phyloP scores from a whole-genome alignment of 176 grass and related monocot species.

The Metroxylon sagu region DNA sequence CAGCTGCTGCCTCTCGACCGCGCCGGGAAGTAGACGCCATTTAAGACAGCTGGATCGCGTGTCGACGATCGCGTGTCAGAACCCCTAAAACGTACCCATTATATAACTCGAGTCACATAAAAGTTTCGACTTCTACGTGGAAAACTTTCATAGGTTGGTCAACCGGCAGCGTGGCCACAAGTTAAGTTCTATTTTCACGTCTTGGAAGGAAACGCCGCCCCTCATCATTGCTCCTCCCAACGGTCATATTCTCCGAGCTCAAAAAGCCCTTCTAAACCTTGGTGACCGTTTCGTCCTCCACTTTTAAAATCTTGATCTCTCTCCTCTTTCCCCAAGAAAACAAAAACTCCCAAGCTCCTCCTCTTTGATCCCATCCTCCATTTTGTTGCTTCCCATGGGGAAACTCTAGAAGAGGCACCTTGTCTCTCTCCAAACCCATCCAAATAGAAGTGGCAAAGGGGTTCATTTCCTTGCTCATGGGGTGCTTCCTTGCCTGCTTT shows the following conservation, averaged over 20 bases:
- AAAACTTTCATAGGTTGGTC: too few species aligned
- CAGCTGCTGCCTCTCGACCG: too few species aligned
- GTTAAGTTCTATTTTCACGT: too few species aligned
- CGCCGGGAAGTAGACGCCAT: too few species aligned
- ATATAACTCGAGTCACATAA: too few species aligned
- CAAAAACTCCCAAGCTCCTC: not conserved
- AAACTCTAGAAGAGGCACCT: constrained; percentile 1
- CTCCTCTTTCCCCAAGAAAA: not conserved
- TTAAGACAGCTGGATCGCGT: too few species aligned
- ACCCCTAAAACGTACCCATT: too few species aligned
- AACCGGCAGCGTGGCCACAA: too few species aligned
- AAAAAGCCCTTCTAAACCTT: constrained; percentile 8
- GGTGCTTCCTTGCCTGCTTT: constrained; percentile 98
- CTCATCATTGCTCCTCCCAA: constrained; percentile 17
- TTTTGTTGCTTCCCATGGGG: constrained; percentile 9
- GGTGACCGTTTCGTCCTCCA: constrained; percentile 26
- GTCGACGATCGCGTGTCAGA: too few species aligned
- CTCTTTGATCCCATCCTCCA: too few species aligned
- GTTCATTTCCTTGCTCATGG: constrained; percentile 37
- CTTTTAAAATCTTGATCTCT: constrained; percentile 14
- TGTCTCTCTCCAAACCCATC: not conserved
- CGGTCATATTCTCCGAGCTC: constrained; percentile 34
- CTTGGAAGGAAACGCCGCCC: not conserved
- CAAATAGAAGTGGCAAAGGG: not conserved
- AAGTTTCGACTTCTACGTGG: too few species aligned